phyloP scores from a whole-genome alignment of 331 rosid species.

The Cucumis variabilis region DNA sequence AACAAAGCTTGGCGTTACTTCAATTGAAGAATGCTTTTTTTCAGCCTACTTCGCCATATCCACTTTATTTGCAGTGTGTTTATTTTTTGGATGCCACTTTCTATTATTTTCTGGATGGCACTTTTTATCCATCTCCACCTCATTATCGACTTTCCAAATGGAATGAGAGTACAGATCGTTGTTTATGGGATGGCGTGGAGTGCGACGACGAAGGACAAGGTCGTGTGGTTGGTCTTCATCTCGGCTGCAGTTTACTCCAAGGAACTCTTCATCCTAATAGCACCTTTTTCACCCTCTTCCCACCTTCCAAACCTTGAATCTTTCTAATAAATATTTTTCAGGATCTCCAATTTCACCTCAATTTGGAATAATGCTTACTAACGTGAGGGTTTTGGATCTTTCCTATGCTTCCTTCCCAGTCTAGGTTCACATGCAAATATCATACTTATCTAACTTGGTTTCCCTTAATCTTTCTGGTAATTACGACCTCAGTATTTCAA shows the following conservation, averaged over 20 bases:
- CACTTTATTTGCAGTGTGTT: too few relatives aligned
- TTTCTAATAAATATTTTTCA: not conserved
- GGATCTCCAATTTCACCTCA: not conserved
- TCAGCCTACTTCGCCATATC: accelerated
- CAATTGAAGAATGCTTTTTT: not conserved
- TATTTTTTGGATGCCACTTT: too few relatives aligned
- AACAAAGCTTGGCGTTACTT: not conserved
- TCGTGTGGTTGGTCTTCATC: not conserved
- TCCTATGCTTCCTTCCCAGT: not conserved
- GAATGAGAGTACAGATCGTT: not conserved
- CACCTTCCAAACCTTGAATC: conserved; percentile 18
- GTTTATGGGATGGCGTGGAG: not conserved
- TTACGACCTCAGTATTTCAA: not conserved
- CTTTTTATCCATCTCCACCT: not conserved
- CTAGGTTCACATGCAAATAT: too few relatives aligned
- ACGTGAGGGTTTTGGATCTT: conserved; percentile 17
- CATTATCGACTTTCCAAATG: not conserved
- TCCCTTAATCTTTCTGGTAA: not conserved
- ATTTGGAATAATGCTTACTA: not conserved
- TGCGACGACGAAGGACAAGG: conserved; percentile 10
- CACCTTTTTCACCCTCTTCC: not conserved
- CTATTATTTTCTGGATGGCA: too few relatives aligned
- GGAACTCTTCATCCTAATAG: too few relatives aligned
- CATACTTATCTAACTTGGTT: not conserved
- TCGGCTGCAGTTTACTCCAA: not conserved